Percentiles rank a stretch among this genome's conserved stretches.
Evolutionary conservation across 2,329 filamentous ascomycete genomes (phyloP).

Genomic region (Fusarium vanettenii): DNA sequence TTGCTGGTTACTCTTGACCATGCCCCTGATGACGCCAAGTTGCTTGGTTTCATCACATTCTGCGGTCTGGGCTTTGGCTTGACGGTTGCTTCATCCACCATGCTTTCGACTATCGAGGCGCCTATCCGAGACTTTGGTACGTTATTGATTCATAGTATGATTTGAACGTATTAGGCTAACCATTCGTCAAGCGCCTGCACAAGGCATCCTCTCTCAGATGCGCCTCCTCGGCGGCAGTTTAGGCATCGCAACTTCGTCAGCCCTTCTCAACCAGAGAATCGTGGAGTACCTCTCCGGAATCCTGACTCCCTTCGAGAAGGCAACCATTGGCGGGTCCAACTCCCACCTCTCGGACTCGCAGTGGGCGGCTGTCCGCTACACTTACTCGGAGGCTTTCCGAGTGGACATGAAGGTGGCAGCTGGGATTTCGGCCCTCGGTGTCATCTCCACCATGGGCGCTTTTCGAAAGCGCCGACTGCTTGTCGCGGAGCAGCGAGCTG

Average conservation of each 20-base stretch:
- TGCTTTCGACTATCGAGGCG: conserved; percentile 56
- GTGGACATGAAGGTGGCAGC: conserved; percentile 60
- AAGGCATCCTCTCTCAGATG: conserved; percentile 64
- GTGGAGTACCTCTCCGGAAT: conserved; percentile 43
- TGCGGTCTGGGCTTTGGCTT: conserved; percentile 66
- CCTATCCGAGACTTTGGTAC: conserved; percentile 59
- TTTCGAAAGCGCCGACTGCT: conserved; percentile 47
- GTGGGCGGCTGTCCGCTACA: conserved; percentile 47
- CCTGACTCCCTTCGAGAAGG: conserved; percentile 44
- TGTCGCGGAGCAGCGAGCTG: conserved; percentile 35
- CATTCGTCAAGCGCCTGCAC: conserved; percentile 56
- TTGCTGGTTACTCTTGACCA: conserved; percentile 54
- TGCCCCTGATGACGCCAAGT: conserved; percentile 54
- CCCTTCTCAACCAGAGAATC: conserved; percentile 53
- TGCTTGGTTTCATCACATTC: conserved; percentile 62
- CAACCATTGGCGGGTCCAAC: conserved; percentile 37
- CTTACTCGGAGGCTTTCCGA: conserved; percentile 59
- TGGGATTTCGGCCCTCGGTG: conserved; percentile 53
- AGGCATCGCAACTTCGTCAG: conserved; percentile 65
- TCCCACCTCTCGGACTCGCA: conserved; percentile 43
- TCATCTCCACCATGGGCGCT: conserved; percentile 54
- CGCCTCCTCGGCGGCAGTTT: conserved; percentile 66
- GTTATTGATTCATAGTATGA: background rate
- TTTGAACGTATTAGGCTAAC: conserved; percentile 6
- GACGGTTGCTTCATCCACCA: conserved; percentile 59